Evolutionary conservation across 306 rosid species (phyloP).

Genomic region (Argentina anserina): DNA sequence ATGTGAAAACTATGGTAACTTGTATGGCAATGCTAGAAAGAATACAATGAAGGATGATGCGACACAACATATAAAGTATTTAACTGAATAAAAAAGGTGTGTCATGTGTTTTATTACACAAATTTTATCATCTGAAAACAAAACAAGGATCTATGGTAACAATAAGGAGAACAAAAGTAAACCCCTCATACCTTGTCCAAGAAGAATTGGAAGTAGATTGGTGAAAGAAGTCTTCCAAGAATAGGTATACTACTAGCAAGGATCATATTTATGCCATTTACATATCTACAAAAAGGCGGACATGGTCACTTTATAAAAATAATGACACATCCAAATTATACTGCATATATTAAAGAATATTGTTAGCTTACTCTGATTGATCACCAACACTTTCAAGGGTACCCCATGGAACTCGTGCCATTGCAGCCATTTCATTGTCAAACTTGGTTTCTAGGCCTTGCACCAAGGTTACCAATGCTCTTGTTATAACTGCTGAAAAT

Average conservation of each 20-base stretch:
- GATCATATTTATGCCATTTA: slow-evolving; percentile 90
- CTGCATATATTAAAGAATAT: neutral
- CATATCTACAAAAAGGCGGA: slow-evolving; percentile 64
- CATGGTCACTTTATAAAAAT: slow-evolving; percentile 22
- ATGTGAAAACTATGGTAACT: neutral
- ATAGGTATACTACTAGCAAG: slow-evolving; percentile 87
- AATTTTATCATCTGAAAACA: slow-evolving; percentile 1
- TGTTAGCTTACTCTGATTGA: slow-evolving; percentile 80
- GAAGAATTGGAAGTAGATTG: slow-evolving; percentile 95
- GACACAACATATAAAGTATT: neutral
- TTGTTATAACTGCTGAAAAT: slow-evolving; percentile 91
- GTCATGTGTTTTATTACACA: neutral
- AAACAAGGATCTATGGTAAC: slow-evolving; percentile 19
- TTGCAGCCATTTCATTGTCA: slow-evolving; percentile 93
- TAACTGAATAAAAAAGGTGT: neutral
- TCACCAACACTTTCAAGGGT: slow-evolving; percentile 97
- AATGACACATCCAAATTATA: slow-evolving; percentile 9
- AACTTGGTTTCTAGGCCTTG: slow-evolving; percentile 95
- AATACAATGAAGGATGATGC: neutral
- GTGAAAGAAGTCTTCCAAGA: slow-evolving; percentile 91
- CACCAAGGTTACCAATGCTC: slow-evolving; percentile 86
- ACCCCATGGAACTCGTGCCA: slow-evolving; percentile 94
- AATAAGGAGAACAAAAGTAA: slow-evolving; percentile 3
- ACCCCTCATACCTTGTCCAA: slow-evolving; percentile 71
- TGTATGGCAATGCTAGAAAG: neutral